Evolutionary conservation across 2,329 filamentous ascomycete genomes (phyloP).

Genomic region (Apiospora sp.): DNA sequence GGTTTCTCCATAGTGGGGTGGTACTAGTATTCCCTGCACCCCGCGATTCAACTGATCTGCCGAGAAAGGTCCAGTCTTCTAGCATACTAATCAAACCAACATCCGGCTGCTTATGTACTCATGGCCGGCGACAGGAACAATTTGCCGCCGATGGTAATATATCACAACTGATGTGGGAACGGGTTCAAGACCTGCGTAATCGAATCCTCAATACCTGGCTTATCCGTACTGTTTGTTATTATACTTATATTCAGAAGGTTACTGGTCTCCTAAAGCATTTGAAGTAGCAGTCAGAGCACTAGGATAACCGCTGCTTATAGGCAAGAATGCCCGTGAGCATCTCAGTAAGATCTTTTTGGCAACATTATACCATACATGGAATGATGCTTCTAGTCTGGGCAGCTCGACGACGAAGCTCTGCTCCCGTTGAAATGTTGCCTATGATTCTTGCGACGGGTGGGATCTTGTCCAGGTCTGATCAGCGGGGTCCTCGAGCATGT

Average conservation of each 20-base stretch:
- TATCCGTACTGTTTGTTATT: no score
- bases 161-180: no score
- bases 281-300: no score
- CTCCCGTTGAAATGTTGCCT: neutral
- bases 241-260: no score
- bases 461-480: neutral
- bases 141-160: no score
- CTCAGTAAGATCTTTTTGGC: neutral
- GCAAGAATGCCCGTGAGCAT: neutral
- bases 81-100: neutral
- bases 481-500: neutral
- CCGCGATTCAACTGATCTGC: slow-evolving; percentile 1
- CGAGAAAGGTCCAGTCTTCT: neutral
- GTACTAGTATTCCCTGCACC: slow-evolving; percentile 15
- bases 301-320: neutral
- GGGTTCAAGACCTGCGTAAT: no score
- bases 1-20: slow-evolving; percentile 23
- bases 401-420: neutral
- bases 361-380: no score
- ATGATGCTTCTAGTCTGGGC: neutral
- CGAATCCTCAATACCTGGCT: no score
- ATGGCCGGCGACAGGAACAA: no score
- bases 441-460: neutral
- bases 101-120: neutral
- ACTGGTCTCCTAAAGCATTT: no score